A percentile compares a stretch with the other conserved stretches of the same genome.
phyloP scores from a whole-genome alignment of 306 rosid genomes.

The Malus fusca region DNA sequence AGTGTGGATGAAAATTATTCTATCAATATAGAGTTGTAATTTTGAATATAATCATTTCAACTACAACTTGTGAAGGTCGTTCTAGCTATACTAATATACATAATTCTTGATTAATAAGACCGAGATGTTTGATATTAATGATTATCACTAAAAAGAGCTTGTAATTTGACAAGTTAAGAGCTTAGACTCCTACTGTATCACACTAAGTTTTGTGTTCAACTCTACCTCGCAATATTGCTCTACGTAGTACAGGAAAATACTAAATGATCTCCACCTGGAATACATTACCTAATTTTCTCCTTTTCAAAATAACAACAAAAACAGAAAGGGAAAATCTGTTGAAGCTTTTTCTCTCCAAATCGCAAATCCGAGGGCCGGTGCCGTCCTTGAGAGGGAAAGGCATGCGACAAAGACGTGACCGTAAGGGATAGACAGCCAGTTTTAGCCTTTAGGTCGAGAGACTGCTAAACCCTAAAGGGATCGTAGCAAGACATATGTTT shows the following conservation, averaged over 20 bases:
- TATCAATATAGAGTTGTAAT: no score
- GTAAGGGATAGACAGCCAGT: constrained; percentile 2
- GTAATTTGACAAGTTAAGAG: neutral
- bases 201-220: neutral
- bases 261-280: neutral
- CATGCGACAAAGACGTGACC: constrained; percentile 39
- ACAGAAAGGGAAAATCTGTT: neutral
- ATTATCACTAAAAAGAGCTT: no score
- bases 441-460: neutral
- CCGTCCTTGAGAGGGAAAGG: constrained; percentile 37
- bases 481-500: neutral
- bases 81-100: no score
- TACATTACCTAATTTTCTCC: neutral
- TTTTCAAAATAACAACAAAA: neutral
- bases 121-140: no score
- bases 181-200: neutral
- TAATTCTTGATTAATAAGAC: no score
- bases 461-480: neutral
- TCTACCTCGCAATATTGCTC: no score
- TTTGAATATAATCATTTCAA: no score
- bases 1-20: no score
- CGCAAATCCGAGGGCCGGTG: constrained; percentile 38
- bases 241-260: neutral
- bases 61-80: no score
- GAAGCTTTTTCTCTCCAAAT: neutral